phyloP scores from a whole-genome alignment of 108 stramenopile genomes.

The Cyclotella baltica region DNA sequence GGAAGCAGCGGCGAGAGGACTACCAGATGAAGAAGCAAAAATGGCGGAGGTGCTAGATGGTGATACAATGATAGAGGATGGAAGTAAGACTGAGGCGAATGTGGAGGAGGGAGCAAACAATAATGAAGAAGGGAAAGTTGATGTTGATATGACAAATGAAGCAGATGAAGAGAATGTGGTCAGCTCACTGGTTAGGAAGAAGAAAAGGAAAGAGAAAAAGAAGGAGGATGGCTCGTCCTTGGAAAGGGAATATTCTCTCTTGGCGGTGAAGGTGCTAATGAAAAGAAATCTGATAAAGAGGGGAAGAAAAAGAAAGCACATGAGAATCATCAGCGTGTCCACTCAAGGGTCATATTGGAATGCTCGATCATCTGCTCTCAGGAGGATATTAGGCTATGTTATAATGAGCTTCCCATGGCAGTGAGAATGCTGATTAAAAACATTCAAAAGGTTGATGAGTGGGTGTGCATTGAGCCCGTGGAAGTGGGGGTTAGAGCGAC shows the following conservation, averaged over 20 bases:
- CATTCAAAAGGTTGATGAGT: conserved; percentile 5
- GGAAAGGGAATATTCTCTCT: background rate
- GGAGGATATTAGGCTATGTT: background rate
- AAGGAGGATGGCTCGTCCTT: background rate
- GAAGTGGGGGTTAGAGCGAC: background rate
- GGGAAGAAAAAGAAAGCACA: background rate
- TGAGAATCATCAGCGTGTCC: background rate
- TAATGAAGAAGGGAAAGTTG: no score
- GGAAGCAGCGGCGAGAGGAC: no score
- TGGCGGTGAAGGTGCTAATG: background rate
- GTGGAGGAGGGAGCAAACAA: no score
- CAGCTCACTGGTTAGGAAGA: no score
- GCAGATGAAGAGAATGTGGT: background rate
- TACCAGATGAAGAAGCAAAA: no score
- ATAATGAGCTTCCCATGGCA: background rate
- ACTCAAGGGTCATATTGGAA: background rate
- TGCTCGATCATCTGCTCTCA: background rate
- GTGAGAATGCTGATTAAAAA: background rate
- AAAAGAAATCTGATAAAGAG: background rate
- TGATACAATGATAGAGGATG: no score
- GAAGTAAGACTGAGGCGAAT: no score
- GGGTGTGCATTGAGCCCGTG: background rate
- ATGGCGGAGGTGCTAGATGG: no score
- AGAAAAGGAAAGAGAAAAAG: no score
- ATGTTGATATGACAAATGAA: background rate